Evolutionary conservation across 164 flowering plant genomes (phyloP), one percentile per base, ranked within the genome.

Genomic region (Chimonanthus praecox): DNA sequence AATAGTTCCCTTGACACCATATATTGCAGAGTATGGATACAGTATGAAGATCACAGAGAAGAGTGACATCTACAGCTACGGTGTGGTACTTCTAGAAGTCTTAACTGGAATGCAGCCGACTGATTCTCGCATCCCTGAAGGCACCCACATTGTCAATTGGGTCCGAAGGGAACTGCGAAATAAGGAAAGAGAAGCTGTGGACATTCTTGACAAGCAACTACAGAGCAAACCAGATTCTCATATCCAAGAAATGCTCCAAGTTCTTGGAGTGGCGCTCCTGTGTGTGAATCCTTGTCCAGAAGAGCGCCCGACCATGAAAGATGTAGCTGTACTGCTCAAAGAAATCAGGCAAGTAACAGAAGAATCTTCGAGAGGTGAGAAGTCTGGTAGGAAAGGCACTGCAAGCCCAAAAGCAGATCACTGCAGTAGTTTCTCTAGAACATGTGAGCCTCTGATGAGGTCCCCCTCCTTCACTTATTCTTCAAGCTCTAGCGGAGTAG

Each of bases 31-130:
- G 74, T 87, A 84, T 76, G 92, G 88, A 68, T 86, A 86, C 79
- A 85, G 86, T 44, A 71, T 82, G 74, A 85, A 81, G 74, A 87
- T 88, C 74, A 87, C 92, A 49, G 89, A 81, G 72, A 88, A 86
- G 75, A 85, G 90, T 71, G 90, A 88, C 71, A 88, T 87, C 47
- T 88, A 87, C 76, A 88, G 92, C 81, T 88, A 76, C 64, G 92
- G 92, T 3, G 82, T 88, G 64, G 92, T 87, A 73, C 82, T 88
- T 49, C 83, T 86, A 15, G 92, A 88, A 78, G 83, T 84, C 69
- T 74, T 86, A 73, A 89, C 92, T 4, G 92, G 88, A 65, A 86
- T 67, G 83, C 79, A 84, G 69, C 89, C 90, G 43, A 85, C 65
- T 3, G 88, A 85, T 71, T 79, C 48, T 16, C 50, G 70, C 69